A percentile compares a stretch with the other conserved stretches of the same genome.
Conservation (phyloP, 106 monocot species). For the Apostasia ramifera region DNA sequence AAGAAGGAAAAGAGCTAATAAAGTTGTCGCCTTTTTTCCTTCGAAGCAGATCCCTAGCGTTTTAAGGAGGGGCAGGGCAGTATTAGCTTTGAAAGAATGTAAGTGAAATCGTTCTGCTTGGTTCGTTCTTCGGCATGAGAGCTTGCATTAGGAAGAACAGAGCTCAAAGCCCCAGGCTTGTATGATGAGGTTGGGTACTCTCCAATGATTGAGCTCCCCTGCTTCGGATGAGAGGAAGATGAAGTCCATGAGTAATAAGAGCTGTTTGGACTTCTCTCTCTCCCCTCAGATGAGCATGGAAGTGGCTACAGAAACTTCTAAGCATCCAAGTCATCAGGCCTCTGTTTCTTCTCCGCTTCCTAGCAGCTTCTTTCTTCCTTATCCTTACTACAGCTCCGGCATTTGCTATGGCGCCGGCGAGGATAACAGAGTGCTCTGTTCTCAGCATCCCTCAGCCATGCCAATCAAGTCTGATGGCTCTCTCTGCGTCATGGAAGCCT, state of each 20-base stretch:
- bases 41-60: conserved; percentile 96
- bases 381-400: conserved; percentile 6
- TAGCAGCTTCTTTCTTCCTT: conserved; percentile 49
- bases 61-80: conserved; percentile 21
- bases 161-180: background rate
- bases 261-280: conserved; percentile 94
- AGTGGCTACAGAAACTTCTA: no score
- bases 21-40: conserved; percentile 64
- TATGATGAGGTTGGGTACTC: conserved; percentile 16
- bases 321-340: conserved; percentile 11
- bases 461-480: conserved; percentile 97
- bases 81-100: conserved; percentile 26
- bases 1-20: conserved; percentile 19
- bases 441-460: conserved; percentile 43
- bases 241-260: conserved; percentile 57
- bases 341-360: conserved; percentile 29
- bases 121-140: background rate
- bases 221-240: conserved; percentile 19
- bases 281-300: conserved; percentile 51
- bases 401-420: conserved; percentile 17
- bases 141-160: no score
- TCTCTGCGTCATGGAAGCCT: conserved; percentile 94
- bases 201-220: conserved; percentile 41
- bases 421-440: conserved; percentile 36
- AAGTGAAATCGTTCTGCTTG: no score